Conservation (phyloP, 78 protist genomes). For the Acrasis kona region DNA sequence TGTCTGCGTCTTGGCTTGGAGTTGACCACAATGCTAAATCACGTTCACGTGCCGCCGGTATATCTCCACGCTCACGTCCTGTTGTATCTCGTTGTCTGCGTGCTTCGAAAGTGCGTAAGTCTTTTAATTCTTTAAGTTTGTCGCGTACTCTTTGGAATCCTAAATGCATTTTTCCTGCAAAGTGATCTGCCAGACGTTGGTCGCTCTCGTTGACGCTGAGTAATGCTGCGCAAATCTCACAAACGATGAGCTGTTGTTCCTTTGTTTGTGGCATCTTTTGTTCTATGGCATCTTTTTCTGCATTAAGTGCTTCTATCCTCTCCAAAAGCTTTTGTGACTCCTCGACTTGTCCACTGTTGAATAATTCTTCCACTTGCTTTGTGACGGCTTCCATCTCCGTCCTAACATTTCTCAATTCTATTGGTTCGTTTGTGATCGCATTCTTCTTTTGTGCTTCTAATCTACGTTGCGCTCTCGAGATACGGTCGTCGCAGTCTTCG, state of each 20-base stretch:
- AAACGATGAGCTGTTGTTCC: conserved; percentile 29
- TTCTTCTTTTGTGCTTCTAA: conserved; percentile 3
- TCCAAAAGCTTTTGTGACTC: not conserved
- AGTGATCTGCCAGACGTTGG: conserved; percentile 41
- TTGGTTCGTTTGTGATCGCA: not conserved
- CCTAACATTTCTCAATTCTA: conserved; percentile 2
- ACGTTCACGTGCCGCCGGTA: too few relatives aligned
- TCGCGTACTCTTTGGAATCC: conserved; percentile 26
- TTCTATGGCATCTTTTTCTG: conserved; percentile 13
- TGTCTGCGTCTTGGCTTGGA: too few relatives aligned
- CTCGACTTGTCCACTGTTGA: conserved; percentile 8
- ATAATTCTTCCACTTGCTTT: not conserved
- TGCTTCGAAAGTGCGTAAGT: too few relatives aligned
- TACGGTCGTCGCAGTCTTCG: conserved; percentile 13
- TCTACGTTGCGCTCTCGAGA: not conserved
- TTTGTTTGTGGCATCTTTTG: conserved; percentile 5
- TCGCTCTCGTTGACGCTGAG: conserved; percentile 23
- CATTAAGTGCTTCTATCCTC: conserved; percentile 15
- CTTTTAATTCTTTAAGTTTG: not conserved
- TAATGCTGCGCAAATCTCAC: conserved; percentile 39
- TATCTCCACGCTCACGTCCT: too few relatives aligned
- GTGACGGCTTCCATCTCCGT: not conserved
- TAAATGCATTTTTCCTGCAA: conserved; percentile 27
- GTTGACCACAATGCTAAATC: too few relatives aligned
- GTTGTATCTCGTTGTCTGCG: too few relatives aligned